Conservation (phyloP, 768 basidiomycete species). For the Termitomyces sp. region DNA sequence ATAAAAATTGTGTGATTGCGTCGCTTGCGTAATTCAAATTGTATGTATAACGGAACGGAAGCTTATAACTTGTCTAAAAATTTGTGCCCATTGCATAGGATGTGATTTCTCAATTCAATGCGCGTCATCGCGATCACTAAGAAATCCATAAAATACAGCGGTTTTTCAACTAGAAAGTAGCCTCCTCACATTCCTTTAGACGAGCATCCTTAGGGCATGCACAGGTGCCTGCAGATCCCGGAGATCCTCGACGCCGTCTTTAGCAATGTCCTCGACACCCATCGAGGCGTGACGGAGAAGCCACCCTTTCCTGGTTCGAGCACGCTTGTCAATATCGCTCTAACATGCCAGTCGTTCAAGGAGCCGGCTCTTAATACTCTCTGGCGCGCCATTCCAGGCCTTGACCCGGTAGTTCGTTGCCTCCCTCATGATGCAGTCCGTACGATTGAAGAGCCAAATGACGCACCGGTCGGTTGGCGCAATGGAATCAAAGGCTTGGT, state of each 20-base stretch:
- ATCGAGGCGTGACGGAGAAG: not conserved
- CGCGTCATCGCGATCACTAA: not conserved
- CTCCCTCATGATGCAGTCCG: conserved; percentile 1
- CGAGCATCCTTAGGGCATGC: not conserved
- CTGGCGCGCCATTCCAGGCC: conserved; percentile 1
- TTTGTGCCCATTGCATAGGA: not conserved
- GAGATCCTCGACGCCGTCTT: conserved; percentile 5
- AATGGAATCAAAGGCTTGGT: conserved; percentile 3
- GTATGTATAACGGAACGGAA: not conserved
- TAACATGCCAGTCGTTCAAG: conserved; percentile 1
- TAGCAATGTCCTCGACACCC: not conserved
- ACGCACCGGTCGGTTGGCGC: not conserved
- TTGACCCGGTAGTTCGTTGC: not conserved
- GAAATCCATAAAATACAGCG: not conserved
- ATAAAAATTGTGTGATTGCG: not conserved
- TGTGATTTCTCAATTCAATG: not conserved
- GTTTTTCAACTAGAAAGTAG: not conserved
- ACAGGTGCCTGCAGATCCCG: conserved; percentile 1
- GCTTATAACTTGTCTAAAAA: not conserved
- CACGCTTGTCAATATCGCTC: not conserved
- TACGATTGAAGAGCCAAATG: not conserved
- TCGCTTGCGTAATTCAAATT: not conserved
- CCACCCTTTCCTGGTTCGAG: not conserved
- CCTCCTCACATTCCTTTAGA: not conserved
- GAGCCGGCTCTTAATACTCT: conserved; percentile 5